Conservation (phyloP, 192 early-diverging fungal species). For the Funneliformis mosseae region DNA sequence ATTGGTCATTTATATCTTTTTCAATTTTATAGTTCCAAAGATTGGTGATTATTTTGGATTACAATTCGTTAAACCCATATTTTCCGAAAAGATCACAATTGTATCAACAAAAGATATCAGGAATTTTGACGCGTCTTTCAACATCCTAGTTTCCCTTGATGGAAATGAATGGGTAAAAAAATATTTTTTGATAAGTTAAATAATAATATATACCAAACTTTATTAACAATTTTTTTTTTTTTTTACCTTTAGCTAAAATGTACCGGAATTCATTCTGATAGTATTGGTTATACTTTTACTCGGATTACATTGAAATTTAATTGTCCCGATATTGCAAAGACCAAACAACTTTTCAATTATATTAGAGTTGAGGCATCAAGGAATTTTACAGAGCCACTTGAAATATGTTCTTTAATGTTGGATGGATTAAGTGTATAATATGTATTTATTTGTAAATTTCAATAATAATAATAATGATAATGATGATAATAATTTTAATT, state of each 20-base stretch:
- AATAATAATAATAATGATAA: too few species aligned
- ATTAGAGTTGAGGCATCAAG: neutral
- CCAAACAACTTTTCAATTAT: neutral
- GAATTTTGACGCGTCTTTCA: constrained; percentile 17
- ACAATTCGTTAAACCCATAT: constrained; percentile 45
- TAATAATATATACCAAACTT: too few species aligned
- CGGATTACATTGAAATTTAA: constrained; percentile 6
- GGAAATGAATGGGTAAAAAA: constrained; percentile 14
- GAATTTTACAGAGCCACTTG: constrained; percentile 23
- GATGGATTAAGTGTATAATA: constrained; percentile 16
- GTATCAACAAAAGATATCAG: constrained; percentile 26
- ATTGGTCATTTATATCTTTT: neutral
- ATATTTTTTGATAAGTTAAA: neutral
- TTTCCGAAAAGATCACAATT: constrained; percentile 20
- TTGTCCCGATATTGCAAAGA: neutral
- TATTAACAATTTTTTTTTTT: too few species aligned
- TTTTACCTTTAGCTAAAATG: too few species aligned
- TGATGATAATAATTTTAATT: too few species aligned
- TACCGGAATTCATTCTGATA: neutral
- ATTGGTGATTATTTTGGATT: constrained; percentile 56
- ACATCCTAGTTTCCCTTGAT: neutral
- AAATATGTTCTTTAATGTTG: constrained; percentile 28
- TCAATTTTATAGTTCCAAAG: constrained; percentile 37
- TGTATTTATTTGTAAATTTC: too few species aligned
- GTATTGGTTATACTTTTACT: neutral